phyloP scores from a whole-genome alignment of 2,329 filamentous ascomycete genomes.

The Nemania abortiva region DNA sequence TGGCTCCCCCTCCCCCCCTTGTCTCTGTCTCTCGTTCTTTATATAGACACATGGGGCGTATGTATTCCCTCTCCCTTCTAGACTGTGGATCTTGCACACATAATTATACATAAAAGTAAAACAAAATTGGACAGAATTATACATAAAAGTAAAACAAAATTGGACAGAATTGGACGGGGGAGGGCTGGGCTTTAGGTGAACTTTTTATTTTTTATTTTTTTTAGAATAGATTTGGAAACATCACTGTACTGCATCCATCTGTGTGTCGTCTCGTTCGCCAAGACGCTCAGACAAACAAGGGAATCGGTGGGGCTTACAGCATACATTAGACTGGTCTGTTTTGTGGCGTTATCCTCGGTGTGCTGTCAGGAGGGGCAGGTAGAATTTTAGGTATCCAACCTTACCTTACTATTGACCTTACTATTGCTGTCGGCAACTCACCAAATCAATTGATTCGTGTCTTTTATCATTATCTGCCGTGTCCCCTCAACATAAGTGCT shows the following conservation, averaged over 20 bases:
- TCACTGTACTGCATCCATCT: neutral
- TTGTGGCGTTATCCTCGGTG: neutral
- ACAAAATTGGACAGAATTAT: neutral
- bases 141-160: neutral
- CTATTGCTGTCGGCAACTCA: neutral
- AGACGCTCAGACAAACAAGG: neutral
- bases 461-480: neutral
- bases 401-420: neutral
- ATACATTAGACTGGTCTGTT: constrained; percentile 2
- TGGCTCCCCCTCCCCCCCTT: neutral
- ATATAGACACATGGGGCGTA: neutral
- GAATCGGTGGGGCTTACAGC: neutral
- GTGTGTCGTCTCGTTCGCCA: neutral
- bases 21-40: constrained; percentile 3
- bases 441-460: neutral
- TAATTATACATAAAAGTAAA: neutral
- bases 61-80: neutral
- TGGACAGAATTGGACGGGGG: too few species aligned
- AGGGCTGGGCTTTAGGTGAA: neutral
- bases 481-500: neutral
- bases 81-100: neutral
- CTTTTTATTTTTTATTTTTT: too few species aligned
- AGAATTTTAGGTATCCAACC: neutral
- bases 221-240: neutral
- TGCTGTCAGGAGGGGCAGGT: constrained; percentile 4